Conservation (phyloP, 176 grass and related monocot genomes). For the Carex pumila region DNA sequence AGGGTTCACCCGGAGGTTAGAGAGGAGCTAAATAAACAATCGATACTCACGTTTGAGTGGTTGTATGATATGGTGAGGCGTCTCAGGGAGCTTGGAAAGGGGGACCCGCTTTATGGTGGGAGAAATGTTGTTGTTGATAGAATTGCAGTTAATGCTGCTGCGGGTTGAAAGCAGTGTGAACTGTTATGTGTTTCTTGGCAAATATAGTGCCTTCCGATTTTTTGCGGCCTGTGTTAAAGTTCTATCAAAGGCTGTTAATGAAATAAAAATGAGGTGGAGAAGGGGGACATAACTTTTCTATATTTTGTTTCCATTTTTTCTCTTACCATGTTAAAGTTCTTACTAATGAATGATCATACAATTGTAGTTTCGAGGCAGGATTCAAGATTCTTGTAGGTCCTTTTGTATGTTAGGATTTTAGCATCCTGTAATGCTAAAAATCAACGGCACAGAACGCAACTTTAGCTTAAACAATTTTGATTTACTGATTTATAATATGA, state of each 20-base stretch:
- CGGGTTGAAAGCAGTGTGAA: not conserved
- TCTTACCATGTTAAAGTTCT: too few relatives aligned
- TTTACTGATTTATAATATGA: not conserved
- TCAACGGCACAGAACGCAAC: not conserved
- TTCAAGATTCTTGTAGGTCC: not conserved
- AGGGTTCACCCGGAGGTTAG: conserved; percentile 73
- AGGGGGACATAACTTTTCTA: not conserved
- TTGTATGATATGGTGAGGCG: conserved; percentile 80
- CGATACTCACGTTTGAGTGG: conserved; percentile 72
- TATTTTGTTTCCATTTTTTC: not conserved
- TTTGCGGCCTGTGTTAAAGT: not conserved
- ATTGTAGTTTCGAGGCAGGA: not conserved
- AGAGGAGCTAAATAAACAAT: conserved; percentile 80
- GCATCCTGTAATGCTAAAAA: not conserved
- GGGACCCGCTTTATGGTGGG: conserved; percentile 45
- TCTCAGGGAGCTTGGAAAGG: conserved; percentile 58
- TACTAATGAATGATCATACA: not conserved
- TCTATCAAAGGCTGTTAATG: not conserved
- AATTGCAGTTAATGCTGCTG: not conserved
- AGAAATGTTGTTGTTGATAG: not conserved
- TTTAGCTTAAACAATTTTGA: conserved; percentile 3
- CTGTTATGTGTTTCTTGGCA: not conserved
- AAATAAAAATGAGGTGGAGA: not conserved
- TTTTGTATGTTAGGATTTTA: not conserved
- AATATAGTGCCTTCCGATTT: not conserved